Conservation (phyloP, 2,329 filamentous ascomycete genomes). For the Whalleya microplaca region DNA sequence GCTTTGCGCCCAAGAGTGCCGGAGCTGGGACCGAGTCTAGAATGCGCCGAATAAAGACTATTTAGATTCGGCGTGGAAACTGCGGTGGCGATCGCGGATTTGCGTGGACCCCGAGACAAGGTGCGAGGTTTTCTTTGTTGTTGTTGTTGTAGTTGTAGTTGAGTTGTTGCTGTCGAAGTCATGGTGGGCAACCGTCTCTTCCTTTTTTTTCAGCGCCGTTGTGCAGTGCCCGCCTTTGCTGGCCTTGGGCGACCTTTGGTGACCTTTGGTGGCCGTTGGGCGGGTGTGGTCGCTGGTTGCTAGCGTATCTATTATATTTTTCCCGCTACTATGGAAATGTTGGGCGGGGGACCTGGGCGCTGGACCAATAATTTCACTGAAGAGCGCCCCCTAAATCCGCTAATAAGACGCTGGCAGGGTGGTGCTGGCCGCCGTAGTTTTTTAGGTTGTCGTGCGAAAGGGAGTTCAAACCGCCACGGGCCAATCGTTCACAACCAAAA, state of each 20-base stretch:
- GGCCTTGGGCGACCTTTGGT: constrained; percentile 7
- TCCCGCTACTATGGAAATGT: constrained; percentile 19
- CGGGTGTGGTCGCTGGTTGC: too few relatives aligned
- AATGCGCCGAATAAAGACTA: constrained; percentile 53
- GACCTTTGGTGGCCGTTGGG: constrained; percentile 2
- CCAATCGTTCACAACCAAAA: neutral
- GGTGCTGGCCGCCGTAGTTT: too few relatives aligned
- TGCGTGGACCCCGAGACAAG: constrained; percentile 47
- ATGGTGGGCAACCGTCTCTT: constrained; percentile 37
- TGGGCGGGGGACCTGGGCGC: constrained; percentile 5
- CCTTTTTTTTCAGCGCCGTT: too few relatives aligned
- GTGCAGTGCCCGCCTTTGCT: too few relatives aligned
- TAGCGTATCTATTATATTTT: constrained; percentile 12
- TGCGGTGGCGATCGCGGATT: constrained; percentile 46
- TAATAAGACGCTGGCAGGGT: neutral
- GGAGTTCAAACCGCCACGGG: neutral
- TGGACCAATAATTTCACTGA: neutral
- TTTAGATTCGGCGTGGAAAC: constrained; percentile 64
- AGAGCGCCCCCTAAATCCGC: neutral
- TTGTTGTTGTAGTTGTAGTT: constrained; percentile 32
- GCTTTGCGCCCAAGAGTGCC: constrained; percentile 67
- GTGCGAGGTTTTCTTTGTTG: constrained; percentile 29
- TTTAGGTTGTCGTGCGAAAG: neutral
- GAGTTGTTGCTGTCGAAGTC: constrained; percentile 40
- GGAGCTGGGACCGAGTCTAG: constrained; percentile 46